Percentiles rank a stretch among this genome's conserved stretches.
Conservation (phyloP, 805 yeast genomes). For the Spathaspora arborariae region DNA sequence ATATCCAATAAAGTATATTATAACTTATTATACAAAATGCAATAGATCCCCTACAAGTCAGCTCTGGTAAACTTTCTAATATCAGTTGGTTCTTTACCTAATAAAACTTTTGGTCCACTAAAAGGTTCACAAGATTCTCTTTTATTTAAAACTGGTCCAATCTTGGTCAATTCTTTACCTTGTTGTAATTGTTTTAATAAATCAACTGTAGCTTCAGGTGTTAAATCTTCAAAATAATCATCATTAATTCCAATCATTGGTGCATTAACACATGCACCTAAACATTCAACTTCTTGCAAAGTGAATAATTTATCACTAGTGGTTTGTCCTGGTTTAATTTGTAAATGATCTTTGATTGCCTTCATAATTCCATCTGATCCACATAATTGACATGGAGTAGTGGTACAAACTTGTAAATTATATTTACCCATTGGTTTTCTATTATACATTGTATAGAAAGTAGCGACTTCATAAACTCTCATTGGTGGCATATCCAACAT, state of each 20-base stretch:
- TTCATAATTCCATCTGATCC: conserved; percentile 77
- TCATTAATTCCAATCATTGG: conserved; percentile 87
- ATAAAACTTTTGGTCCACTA: conserved; percentile 62
- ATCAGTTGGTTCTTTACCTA: conserved; percentile 60
- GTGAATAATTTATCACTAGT: conserved; percentile 74
- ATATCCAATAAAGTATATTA: no score
- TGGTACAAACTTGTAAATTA: conserved; percentile 82
- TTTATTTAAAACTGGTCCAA: conserved; percentile 64
- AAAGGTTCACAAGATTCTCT: conserved; percentile 77
- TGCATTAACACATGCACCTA: conserved; percentile 89
- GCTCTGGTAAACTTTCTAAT: conserved; percentile 67
- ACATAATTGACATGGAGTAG: conserved; percentile 85
- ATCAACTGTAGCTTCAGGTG: conserved; percentile 58
- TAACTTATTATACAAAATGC: background rate
- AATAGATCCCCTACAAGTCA: conserved; percentile 45
- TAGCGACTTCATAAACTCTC: conserved; percentile 92
- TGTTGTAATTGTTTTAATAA: conserved; percentile 59
- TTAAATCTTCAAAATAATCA: conserved; percentile 78
- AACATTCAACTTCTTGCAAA: conserved; percentile 83
- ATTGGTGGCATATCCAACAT: conserved; percentile 85
- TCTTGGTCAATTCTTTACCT: conserved; percentile 52
- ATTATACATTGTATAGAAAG: conserved; percentile 89
- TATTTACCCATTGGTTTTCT: conserved; percentile 83
- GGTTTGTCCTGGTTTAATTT: conserved; percentile 73
- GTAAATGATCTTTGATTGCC: conserved; percentile 58